A percentile compares a stretch with the other conserved stretches of the same genome.
phyloP scores from a whole-genome alignment of 2,329 filamentous ascomycete species.

The Drechslerella stenobrocha region DNA sequence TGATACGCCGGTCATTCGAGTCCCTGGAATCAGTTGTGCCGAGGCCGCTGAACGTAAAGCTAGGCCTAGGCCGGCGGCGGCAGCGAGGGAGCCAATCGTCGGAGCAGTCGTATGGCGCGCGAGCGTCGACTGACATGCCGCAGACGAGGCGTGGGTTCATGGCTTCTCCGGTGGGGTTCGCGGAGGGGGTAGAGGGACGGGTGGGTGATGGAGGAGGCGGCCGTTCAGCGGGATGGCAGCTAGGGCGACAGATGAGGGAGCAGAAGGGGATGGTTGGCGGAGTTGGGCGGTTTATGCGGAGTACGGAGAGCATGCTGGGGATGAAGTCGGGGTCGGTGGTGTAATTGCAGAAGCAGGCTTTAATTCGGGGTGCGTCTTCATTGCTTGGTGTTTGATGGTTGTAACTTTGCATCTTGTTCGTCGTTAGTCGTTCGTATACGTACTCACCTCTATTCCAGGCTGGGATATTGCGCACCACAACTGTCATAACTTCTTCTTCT shows the following conservation, averaged over 20 bases:
- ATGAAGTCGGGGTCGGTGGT: constrained; percentile 4
- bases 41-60: constrained; percentile 5
- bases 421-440: too few relatives aligned
- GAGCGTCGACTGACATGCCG: constrained; percentile 38
- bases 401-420: background rate
- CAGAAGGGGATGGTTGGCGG: constrained; percentile 11
- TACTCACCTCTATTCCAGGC: too few relatives aligned
- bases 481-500: too few relatives aligned
- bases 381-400: background rate
- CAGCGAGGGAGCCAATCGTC: constrained; percentile 10
- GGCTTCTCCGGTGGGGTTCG: constrained; percentile 30
- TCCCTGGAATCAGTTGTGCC: constrained; percentile 22
- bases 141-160: constrained; percentile 43
- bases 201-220: constrained; percentile 3
- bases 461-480: too few relatives aligned
- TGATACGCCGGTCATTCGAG: constrained; percentile 24
- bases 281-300: constrained; percentile 37
- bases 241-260: background rate
- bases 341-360: background rate
- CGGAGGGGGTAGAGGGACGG: constrained; percentile 35
- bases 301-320: constrained; percentile 46
- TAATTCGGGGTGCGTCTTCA: background rate
- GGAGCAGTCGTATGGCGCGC: constrained; percentile 11
- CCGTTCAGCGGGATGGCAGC: background rate
- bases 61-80: too few relatives aligned